Percentiles rank a stretch among this genome's conserved stretches.
phyloP scores from a whole-genome alignment of 2,329 filamentous ascomycete genomes.

The Aphanocladium album region DNA sequence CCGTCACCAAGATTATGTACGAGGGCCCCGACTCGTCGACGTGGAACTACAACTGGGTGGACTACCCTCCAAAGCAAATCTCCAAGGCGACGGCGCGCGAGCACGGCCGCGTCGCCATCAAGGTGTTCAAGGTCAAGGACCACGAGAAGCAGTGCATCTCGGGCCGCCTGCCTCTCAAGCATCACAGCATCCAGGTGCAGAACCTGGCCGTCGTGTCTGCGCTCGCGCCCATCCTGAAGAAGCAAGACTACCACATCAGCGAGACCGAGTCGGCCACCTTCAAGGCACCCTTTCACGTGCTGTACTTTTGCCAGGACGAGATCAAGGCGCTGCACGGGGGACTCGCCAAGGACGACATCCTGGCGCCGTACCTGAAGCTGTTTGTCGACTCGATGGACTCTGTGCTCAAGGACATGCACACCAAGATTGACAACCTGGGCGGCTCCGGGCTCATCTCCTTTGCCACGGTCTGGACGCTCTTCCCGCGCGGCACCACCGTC shows the following conservation, averaged over 20 bases:
- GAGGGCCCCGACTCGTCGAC: constrained; percentile 27
- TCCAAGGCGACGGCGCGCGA: constrained; percentile 32
- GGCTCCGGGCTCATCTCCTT: constrained; percentile 36
- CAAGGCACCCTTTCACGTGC: constrained; percentile 33
- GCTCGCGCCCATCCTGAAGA: constrained; percentile 38
- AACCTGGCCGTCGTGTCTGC: constrained; percentile 37
- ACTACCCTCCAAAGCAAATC: constrained; percentile 37
- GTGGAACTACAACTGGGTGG: constrained; percentile 31
- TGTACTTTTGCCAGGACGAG: constrained; percentile 42
- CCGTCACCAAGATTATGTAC: constrained; percentile 35
- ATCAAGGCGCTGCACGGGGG: constrained; percentile 29
- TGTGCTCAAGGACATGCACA: constrained; percentile 35
- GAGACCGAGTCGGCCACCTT: constrained; percentile 32
- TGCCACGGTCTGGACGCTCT: constrained; percentile 40
- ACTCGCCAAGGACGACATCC: constrained; percentile 21
- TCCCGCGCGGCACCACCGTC: constrained; percentile 33
- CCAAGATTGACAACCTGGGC: constrained; percentile 31
- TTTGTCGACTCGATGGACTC: constrained; percentile 38
- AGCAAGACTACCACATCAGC: constrained; percentile 36
- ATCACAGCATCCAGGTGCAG: constrained; percentile 38
- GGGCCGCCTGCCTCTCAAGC: constrained; percentile 34
- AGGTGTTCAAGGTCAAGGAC: constrained; percentile 43
- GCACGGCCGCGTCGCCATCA: constrained; percentile 39
- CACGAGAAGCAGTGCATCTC: constrained; percentile 33
- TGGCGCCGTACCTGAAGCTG: constrained; percentile 35